phyloP scores from a whole-genome alignment of 768 basidiomycete genomes.

The Macrolepiota albuminosa region DNA sequence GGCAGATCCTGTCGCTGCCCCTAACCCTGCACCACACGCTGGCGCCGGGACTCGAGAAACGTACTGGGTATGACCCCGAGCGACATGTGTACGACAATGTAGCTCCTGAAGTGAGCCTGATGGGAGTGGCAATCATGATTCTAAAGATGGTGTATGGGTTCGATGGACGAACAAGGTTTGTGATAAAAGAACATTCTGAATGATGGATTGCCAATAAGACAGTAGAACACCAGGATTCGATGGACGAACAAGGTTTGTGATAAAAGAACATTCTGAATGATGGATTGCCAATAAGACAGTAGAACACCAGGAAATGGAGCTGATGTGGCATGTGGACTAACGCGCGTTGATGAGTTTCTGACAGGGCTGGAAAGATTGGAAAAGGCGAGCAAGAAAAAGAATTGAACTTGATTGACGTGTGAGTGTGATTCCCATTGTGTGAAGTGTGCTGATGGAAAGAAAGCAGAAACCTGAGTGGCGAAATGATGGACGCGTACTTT shows the following conservation, averaged over 20 bases:
- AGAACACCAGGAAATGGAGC: conserved; percentile 40
- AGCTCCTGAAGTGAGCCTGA: conserved; percentile 62
- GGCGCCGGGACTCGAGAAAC: conserved; percentile 33
- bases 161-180: conserved; percentile 52
- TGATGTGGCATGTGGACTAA: conserved; percentile 63
- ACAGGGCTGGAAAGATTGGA: conserved; percentile 32
- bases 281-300: conserved; percentile 6
- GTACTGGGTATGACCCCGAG: conserved; percentile 34
- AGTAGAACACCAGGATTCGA: conserved; percentile 76
- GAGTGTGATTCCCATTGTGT: conserved; percentile 18
- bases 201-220: conserved; percentile 5
- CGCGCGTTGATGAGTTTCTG: conserved; percentile 46
- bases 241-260: conserved; percentile 40
- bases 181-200: conserved; percentile 26
- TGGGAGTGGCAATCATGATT: conserved; percentile 58
- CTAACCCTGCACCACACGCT: conserved; percentile 56
- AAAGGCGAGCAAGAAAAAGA: conserved; percentile 21
- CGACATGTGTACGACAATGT: conserved; percentile 57
- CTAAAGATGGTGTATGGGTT: conserved; percentile 86
- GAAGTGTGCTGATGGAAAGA: conserved; percentile 8
- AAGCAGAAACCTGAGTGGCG: conserved; percentile 48
- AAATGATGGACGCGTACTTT: conserved; percentile 59
- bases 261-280: conserved; percentile 26
- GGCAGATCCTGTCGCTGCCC: conserved; percentile 50
- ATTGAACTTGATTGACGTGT: conserved; percentile 48